Conservation (phyloP, 2,329 filamentous ascomycete species). For the Nakataea oryzae region DNA sequence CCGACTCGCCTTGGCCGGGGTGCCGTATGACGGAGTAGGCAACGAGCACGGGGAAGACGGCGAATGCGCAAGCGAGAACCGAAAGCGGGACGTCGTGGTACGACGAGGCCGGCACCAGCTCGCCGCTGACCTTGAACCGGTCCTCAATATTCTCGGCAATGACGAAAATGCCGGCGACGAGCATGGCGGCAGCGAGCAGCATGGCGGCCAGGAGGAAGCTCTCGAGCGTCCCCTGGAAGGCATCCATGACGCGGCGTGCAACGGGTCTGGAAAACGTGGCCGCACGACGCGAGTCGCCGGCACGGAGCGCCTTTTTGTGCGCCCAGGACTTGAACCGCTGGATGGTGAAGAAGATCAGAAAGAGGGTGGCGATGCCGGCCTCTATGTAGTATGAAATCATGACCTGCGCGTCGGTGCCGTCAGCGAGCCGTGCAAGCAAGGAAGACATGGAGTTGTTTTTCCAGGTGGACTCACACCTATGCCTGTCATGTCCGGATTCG, state of each 20-base stretch:
- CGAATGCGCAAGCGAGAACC: slow-evolving; percentile 6
- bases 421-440: neutral
- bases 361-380: slow-evolving; percentile 8
- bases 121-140: neutral
- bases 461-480: slow-evolving; percentile 8
- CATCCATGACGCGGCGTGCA: slow-evolving; percentile 13
- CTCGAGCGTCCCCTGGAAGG: slow-evolving; percentile 13
- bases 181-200: slow-evolving; percentile 10
- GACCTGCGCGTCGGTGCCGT: neutral
- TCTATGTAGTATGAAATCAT: slow-evolving; percentile 11
- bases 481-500: slow-evolving; percentile 12
- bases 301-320: neutral
- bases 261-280: neutral
- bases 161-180: slow-evolving; percentile 9
- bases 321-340: slow-evolving; percentile 4
- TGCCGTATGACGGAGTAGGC: slow-evolving; percentile 8
- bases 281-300: neutral
- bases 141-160: neutral
- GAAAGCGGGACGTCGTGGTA: slow-evolving; percentile 11
- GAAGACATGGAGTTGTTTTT: neutral
- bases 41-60: slow-evolving; percentile 8
- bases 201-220: slow-evolving; percentile 11
- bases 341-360: slow-evolving; percentile 7
- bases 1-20: neutral
- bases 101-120: slow-evolving; percentile 7